Percentiles rank a stretch among this genome's conserved stretches.
phyloP scores from a whole-genome alignment of 495 filamentous ascomycete genomes.

The Trichoderma gamsii region DNA sequence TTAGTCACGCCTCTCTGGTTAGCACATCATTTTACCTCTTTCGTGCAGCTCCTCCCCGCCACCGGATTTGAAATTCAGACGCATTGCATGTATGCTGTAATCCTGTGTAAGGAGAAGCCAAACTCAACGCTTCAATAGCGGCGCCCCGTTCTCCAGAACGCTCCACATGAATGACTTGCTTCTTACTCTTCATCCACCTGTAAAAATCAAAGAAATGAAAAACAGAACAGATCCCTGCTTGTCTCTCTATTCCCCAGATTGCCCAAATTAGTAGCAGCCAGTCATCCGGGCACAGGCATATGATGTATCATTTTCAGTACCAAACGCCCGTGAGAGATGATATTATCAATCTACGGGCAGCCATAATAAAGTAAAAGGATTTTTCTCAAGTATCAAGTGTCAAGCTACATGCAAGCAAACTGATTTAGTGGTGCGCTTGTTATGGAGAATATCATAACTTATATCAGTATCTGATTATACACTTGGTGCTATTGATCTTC shows the following conservation, averaged over 20 bases:
- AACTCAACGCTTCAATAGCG: too few relatives aligned
- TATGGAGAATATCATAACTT: neutral
- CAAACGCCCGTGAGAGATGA: neutral
- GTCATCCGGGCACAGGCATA: neutral
- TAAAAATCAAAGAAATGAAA: neutral
- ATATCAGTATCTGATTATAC: neutral
- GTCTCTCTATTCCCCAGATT: neutral
- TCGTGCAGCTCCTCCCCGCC: too few relatives aligned
- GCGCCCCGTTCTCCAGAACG: too few relatives aligned
- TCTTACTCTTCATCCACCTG: too few relatives aligned
- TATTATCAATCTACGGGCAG: neutral
- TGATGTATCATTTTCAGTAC: neutral
- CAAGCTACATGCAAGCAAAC: too few relatives aligned
- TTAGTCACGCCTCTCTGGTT: too few relatives aligned
- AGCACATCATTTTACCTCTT: too few relatives aligned
- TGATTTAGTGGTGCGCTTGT: too few relatives aligned
- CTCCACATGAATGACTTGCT: too few relatives aligned
- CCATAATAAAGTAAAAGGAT: neutral
- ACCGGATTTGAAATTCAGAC: too few relatives aligned
- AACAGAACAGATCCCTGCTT: neutral
- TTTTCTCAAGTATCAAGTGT: neutral
- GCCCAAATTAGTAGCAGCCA: neutral
- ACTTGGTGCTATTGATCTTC: neutral
- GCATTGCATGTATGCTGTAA: too few relatives aligned
- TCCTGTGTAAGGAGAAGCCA: too few relatives aligned